Base-by-base conservation (phyloP, 2,329 filamentous ascomycete genomes). In the Talaromyces atroroseus region DNA sequence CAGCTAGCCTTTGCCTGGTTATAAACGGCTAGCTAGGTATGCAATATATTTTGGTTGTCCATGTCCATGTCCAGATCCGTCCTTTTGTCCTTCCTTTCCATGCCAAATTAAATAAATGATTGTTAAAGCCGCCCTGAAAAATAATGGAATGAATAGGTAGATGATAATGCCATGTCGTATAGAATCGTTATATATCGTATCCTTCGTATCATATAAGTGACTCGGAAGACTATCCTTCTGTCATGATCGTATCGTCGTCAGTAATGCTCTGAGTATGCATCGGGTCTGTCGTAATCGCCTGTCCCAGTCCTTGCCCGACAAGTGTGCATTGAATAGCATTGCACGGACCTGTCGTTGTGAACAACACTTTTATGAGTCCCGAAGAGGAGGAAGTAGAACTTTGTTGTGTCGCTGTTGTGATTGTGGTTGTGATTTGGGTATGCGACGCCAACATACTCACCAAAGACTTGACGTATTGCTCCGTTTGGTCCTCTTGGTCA, bases 291-390 rank as follows among this genome's bases (percentile, higher is more conserved):
- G 56, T 54, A 14, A 58, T 51, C 11, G 54, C 40, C 46, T 50
- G 56, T 0, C 56, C 56, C 3, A 46, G 50, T 1, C 26, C 52
- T 14, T 58, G 52, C 8, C 50, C 48, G n/a, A 54, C 24, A 11
- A 56, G 55, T 16, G 34, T 38, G 5, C 36, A 48, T 34, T 58
- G 52, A 8, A 58, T 45, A 24, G 53, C 53, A 12, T 18, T 40
- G 29, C 32, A 36, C 16, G 47, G 64, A 34, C 68, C 68, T 2
- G 63, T 60, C 12, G 70, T 68, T 3, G 71, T 72, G 52, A 73
- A 71, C 2, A 73, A 63, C 2, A 71, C 64, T 52, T 73, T 73
- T 44, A 73, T 61, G 2, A 73, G 54, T 6, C 68, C 65, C 11
- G 12, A 46, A 23, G 36, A 36, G 38, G 16, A 18, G 11, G 23